Evolutionary conservation across 805 yeast species (phyloP), one percentile per base, ranked within the genome.

Genomic region (Kuraishia molischiana): DNA sequence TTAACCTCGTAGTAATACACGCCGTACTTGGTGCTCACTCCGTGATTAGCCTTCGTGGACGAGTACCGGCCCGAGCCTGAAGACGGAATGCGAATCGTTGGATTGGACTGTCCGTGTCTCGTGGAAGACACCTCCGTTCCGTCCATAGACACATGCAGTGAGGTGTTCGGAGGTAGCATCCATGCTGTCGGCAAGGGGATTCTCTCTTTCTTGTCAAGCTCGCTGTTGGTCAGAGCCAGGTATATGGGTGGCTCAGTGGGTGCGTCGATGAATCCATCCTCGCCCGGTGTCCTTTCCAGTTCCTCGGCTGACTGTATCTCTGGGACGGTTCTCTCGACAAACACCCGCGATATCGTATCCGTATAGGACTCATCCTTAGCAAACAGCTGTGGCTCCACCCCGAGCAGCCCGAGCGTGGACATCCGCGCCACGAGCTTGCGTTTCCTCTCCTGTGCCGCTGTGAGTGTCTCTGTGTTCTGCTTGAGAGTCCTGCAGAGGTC

Each of bases 1-100:
- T 58, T 56, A n/a, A 72, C 56, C 47, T 74, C 81, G 45, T 48
- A 74, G 47, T 74, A 74, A 49, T 66, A 74, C 3, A 74, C 49
- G 2, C 77, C 74, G 40, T 67, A 51, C 17, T 54, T 51, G 3
- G 54, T 43, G 1, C 69, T 63, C 5, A 73, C 60, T 4, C 58
- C 44, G 26, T 53, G 43, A 40, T 66, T 51, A 1, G 68, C 46
- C 38, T 56, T 59, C 8, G 64, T 51, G 4, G 52, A 43, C 26
- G 42, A 51, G 11, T 41, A 41, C 30, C 31, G 42, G 21, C 47
- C 42, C 3, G 44, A 32, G 9, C 43, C 24, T 19, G 36, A 41
- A 2, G 45, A 37, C 4, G 47, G 33, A 21, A 22, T 39, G 19
- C 28, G 35, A 32, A 19, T 39, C 33, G 20, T 32, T 26, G 8